These are phyloP conservation scores for Exophiala dermatitidis DNA, from an alignment of 2,329 filamentous ascomycete species.

Conservation along the genomic window DNA sequence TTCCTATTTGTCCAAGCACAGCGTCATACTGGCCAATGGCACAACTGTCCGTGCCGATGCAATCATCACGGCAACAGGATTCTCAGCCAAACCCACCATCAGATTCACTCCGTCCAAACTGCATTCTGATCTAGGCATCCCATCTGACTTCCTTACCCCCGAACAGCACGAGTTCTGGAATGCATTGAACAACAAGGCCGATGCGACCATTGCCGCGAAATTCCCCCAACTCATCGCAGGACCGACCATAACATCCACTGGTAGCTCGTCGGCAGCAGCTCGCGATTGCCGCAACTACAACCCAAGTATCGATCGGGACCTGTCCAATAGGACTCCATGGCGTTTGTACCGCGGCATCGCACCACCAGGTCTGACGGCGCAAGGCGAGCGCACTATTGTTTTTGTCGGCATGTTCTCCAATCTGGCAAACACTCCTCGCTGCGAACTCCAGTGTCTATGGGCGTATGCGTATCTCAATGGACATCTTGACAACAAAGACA, in stretches of 20 bases:
- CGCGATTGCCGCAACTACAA: constrained; percentile 4
- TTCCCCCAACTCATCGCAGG: constrained; percentile 35
- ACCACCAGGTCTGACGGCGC: constrained; percentile 33
- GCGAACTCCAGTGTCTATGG: constrained; percentile 50
- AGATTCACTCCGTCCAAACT: constrained; percentile 42
- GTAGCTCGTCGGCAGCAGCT: constrained; percentile 30
- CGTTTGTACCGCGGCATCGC: constrained; percentile 44
- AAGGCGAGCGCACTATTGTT: constrained; percentile 40
- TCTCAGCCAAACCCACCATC: constrained; percentile 45
- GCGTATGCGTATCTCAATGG: constrained; percentile 55
- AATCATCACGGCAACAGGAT: constrained; percentile 52
- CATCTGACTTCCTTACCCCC: constrained; percentile 29
- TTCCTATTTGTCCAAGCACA: constrained; percentile 39
- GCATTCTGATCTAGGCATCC: constrained; percentile 43
- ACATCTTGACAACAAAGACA: constrained; percentile 34
- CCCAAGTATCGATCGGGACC: constrained; percentile 12
- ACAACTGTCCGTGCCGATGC: constrained; percentile 42
- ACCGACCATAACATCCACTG: constrained; percentile 30
- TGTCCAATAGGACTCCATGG: constrained; percentile 30
- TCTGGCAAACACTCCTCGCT: constrained; percentile 38
- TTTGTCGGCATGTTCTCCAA: constrained; percentile 45
- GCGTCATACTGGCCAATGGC: constrained; percentile 45
- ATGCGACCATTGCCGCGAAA: constrained; percentile 39
- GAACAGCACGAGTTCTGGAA: constrained; percentile 30
- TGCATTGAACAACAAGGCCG: constrained; percentile 38